phyloP scores from a whole-genome alignment of 495 filamentous ascomycete species.

The Pyrenula aspistea region DNA sequence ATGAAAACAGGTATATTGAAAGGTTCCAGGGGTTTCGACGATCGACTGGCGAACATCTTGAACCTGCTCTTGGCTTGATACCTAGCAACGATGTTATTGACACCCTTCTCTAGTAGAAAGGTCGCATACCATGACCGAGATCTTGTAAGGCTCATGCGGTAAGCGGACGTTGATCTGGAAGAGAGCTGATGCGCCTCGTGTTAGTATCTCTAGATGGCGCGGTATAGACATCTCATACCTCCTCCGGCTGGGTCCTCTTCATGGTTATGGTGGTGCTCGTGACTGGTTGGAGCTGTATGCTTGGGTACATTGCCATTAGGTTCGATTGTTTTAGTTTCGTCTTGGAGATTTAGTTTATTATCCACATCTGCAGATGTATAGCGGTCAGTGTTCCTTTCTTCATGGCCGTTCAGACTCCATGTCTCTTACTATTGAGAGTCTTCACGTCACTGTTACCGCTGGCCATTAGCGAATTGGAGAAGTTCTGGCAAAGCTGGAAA shows the following conservation, averaged over 20 bases:
- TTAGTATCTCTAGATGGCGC: background rate
- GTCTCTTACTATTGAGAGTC: background rate
- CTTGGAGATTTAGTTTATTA: background rate
- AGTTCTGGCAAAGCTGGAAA: background rate
- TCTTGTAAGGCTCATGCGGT: conserved; percentile 65
- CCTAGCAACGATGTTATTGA: conserved; percentile 31
- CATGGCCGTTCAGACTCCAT: too few species aligned
- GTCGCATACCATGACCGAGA: conserved; percentile 63
- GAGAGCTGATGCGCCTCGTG: conserved; percentile 30
- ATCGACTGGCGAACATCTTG: conserved; percentile 97
- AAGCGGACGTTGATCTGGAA: conserved; percentile 76
- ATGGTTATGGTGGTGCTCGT: conserved; percentile 6
- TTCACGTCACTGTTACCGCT: conserved; percentile 5
- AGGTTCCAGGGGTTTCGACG: conserved; percentile 81
- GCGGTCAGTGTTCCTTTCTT: background rate
- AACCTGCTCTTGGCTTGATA: conserved; percentile 86
- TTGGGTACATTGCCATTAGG: background rate
- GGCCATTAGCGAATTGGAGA: conserved; percentile 4
- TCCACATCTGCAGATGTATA: background rate
- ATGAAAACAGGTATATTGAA: conserved; percentile 98
- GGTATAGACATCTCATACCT: conserved; percentile 15
- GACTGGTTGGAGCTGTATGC: background rate
- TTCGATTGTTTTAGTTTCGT: background rate
- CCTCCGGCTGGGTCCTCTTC: conserved; percentile 29
- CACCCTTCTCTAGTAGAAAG: conserved; percentile 6